A percentile compares a stretch with the other conserved stretches of the same genome.
phyloP scores from a whole-genome alignment of 2,329 filamentous ascomycete species.

The Nothomitra cinnamomea region DNA sequence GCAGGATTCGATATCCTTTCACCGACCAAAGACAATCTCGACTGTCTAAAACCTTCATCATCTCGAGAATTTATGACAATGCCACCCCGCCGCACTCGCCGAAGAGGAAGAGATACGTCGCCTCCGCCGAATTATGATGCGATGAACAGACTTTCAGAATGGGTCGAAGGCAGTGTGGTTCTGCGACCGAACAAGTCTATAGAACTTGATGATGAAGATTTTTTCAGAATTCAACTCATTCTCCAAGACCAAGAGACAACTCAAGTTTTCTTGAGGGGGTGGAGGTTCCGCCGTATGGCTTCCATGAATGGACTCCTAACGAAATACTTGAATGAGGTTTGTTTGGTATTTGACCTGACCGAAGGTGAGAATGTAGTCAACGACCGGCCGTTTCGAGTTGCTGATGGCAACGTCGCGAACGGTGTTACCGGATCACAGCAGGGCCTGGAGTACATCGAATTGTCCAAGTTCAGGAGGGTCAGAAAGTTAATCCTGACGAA shows the following conservation, averaged over 20 bases:
- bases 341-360: conserved; percentile 24
- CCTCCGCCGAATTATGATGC: background rate
- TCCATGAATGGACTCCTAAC: conserved; percentile 22
- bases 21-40: no score
- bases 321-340: conserved; percentile 27
- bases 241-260: conserved; percentile 12
- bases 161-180: background rate
- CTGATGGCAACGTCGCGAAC: no score
- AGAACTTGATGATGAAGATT: conserved; percentile 23
- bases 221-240: conserved; percentile 25
- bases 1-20: no score
- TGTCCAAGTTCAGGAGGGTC: conserved; percentile 22
- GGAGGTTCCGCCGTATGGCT: conserved; percentile 19
- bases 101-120: no score
- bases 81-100: background rate
- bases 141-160: background rate
- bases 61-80: no score
- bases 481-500: conserved; percentile 39
- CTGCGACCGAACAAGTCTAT: conserved; percentile 11
- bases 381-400: conserved; percentile 9
- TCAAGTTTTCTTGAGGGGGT: conserved; percentile 22
- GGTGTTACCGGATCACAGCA: conserved; percentile 15
- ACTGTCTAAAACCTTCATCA: no score
- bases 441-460: conserved; percentile 25
- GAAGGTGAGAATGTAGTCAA: conserved; percentile 19